These are phyloP conservation scores for Coelastrella sp. DNA, from an alignment of 139 green algal species.

Conservation along the genomic window DNA sequence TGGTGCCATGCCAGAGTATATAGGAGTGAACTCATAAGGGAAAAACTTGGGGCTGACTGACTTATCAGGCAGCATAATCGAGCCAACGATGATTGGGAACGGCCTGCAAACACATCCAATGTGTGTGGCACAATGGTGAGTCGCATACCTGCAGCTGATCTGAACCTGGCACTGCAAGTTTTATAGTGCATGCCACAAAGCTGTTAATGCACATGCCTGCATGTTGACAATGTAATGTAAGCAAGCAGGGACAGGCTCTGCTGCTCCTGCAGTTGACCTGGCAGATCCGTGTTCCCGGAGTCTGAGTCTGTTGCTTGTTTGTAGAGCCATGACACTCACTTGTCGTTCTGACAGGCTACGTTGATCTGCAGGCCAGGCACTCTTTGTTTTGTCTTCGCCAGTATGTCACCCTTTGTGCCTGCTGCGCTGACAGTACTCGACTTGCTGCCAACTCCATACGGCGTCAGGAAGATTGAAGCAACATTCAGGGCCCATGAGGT, in stretches of 20 bases:
- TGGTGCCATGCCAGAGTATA: conserved; percentile 11
- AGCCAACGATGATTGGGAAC: not conserved
- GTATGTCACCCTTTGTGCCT: not conserved
- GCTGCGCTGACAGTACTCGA: not conserved
- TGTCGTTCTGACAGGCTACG: conserved; percentile 2
- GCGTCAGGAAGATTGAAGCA: conserved; percentile 11
- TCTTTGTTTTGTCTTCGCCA: not conserved
- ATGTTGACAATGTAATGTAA: too few relatives aligned
- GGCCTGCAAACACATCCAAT: not conserved
- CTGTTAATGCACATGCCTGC: too few relatives aligned
- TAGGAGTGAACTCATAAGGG: conserved; percentile 29
- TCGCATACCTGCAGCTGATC: too few relatives aligned
- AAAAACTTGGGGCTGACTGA: conserved; percentile 26
- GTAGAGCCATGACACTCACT: not conserved
- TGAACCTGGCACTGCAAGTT: too few relatives aligned
- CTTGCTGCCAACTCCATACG: conserved; percentile 30
- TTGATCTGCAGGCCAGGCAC: not conserved
- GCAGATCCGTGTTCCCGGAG: too few relatives aligned
- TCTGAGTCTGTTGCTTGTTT: too few relatives aligned
- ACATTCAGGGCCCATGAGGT: conserved; percentile 18
- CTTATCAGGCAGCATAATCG: not conserved
- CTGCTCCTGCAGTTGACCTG: too few relatives aligned
- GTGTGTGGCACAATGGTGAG: too few relatives aligned
- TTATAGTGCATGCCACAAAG: too few relatives aligned
- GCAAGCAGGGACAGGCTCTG: too few relatives aligned